Evolutionary conservation across 202 grass and related monocot species (phyloP), one percentile per base, ranked within the genome.

Genomic region (Schoenoplectus tabernaemontani): DNA sequence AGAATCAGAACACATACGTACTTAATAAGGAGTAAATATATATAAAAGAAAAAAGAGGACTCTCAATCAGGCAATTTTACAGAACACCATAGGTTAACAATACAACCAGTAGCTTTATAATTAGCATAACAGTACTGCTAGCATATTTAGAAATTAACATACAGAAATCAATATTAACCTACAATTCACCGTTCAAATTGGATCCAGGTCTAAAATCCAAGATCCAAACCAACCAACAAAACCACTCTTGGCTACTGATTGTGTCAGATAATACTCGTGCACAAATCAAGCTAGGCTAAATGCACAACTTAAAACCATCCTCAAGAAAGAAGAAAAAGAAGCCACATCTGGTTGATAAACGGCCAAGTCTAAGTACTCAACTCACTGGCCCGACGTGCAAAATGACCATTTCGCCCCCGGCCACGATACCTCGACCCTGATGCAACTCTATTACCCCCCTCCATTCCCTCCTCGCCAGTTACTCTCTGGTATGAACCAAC

Each of bases 71-170:
- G 46, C 44, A 71, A 74, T 53, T 53, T 74, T 74, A 54, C 70
- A 74, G 46, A 74, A 53, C 43, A 6, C 19, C 50, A 48, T 48
- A 28, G 58, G n/a, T 43, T 63, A 80, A 80, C 60, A 80, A 80
- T 64, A 80, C 24, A 61, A 34, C n/a, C 57, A 64, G 57, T 61
- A 80, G 77, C 39, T 64, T 61, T 42, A 61, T 44, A 64, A 65
- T 80, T 64, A 80, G 77, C 76, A 60, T 78, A 57, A 78, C 44
- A 65, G 41, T 44, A 79, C 38, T 61, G 41, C 58, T 80, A 79
- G 56, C 77, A 43, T 24, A 62, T 61, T 48, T 46, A 65, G 4
- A 47, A 22, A 80, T 78, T 61, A 62, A 80, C 59, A 80, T 63
- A 80, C 60, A 47, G 13, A 50, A 80, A 80, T 78, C 43, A 80